These are phyloP conservation scores for Gryganskiella cystojenkinii DNA, from an alignment of 192 early-diverging fungal species.

Conservation along the genomic window DNA sequence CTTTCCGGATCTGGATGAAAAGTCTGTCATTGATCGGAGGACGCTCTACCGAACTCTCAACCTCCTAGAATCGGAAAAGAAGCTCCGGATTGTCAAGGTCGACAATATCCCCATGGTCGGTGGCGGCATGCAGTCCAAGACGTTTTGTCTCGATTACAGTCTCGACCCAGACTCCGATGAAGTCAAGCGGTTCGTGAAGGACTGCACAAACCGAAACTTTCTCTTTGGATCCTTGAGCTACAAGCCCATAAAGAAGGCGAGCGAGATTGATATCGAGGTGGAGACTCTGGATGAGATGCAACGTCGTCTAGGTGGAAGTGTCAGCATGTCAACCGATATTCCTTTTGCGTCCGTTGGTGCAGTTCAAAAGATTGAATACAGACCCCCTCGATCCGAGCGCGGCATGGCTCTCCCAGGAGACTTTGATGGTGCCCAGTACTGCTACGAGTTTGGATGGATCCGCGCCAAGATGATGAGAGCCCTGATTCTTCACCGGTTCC, in stretches of 20 bases:
- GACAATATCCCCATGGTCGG: slow-evolving; percentile 57
- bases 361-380: too few species aligned
- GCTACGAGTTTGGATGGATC: slow-evolving; percentile 52
- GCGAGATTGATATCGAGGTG: slow-evolving; percentile 43
- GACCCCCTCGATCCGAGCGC: neutral
- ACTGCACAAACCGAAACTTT: slow-evolving; percentile 49
- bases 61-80: slow-evolving; percentile 55
- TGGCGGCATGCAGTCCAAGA: slow-evolving; percentile 44
- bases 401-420: slow-evolving; percentile 7
- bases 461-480: slow-evolving; percentile 60
- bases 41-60: slow-evolving; percentile 61
- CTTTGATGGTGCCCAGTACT: slow-evolving; percentile 20
- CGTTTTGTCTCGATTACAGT: slow-evolving; percentile 58
- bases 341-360: slow-evolving; percentile 13
- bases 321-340: slow-evolving; percentile 11
- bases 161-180: slow-evolving; percentile 51
- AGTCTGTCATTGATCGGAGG: slow-evolving; percentile 61
- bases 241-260: slow-evolving; percentile 23
- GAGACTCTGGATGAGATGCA: slow-evolving; percentile 55
- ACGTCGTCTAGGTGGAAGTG: slow-evolving; percentile 38
- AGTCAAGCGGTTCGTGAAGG: slow-evolving; percentile 56
- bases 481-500: slow-evolving; percentile 51
- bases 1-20: slow-evolving; percentile 9
- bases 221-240: slow-evolving; percentile 38
- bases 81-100: slow-evolving; percentile 56